Percentiles rank a stretch among this genome's conserved stretches.
phyloP scores from a whole-genome alignment of 192 early-diverging fungal genomes.

The Rhizophagus sp. region DNA sequence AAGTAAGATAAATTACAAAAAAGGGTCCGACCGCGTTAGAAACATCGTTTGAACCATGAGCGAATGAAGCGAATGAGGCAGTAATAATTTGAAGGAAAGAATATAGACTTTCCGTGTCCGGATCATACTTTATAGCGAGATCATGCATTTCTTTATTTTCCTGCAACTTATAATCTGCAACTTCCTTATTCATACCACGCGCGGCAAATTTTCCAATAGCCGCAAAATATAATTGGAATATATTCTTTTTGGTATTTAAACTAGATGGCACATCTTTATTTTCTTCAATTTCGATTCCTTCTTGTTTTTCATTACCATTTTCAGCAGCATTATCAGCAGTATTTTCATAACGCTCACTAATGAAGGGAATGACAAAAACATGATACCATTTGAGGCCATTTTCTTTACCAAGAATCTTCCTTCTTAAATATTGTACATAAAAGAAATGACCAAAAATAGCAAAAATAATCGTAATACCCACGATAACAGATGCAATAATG shows the following conservation, averaged over 20 bases:
- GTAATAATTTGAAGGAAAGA: conserved; percentile 82
- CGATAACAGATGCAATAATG: conserved; percentile 57
- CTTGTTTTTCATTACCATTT: neutral
- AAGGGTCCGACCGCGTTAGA: conserved; percentile 85
- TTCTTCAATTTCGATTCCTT: neutral
- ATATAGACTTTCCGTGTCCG: conserved; percentile 79
- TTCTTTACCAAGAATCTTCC: conserved; percentile 66
- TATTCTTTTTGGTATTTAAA: neutral
- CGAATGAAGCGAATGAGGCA: conserved; percentile 80
- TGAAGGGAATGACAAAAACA: conserved; percentile 58
- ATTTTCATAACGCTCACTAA: conserved; percentile 26
- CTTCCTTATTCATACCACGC: conserved; percentile 17
- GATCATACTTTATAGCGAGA: conserved; percentile 68
- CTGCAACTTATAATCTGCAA: conserved; percentile 32
- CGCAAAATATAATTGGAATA: neutral
- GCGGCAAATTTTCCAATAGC: conserved; percentile 12
- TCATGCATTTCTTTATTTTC: conserved; percentile 54
- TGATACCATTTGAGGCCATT: conserved; percentile 71
- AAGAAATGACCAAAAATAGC: conserved; percentile 61
- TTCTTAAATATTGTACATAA: conserved; percentile 64
- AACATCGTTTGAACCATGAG: conserved; percentile 88
- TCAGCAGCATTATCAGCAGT: neutral
- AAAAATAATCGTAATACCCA: conserved; percentile 57
- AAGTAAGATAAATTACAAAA: conserved; percentile 71
- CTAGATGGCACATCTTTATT: neutral